phyloP scores from a whole-genome alignment of 176 grass and related monocot genomes.

The Ensete ventricosum region DNA sequence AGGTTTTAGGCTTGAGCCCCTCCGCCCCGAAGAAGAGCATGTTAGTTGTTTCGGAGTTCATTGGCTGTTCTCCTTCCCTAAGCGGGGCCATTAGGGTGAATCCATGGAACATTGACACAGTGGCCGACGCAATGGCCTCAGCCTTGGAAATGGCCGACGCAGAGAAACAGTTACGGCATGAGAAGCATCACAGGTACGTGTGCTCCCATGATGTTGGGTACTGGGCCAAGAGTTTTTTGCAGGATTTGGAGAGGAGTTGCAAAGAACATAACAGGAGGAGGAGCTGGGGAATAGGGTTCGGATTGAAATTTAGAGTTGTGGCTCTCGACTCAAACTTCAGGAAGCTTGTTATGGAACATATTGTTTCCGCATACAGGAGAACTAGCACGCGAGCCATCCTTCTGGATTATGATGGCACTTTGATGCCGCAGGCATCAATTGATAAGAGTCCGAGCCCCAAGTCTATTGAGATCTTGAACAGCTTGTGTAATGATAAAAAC shows the following conservation, averaged over 20 bases:
- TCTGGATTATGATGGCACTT: slow-evolving; percentile 78
- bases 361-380: slow-evolving; percentile 76
- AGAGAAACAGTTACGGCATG: slow-evolving; percentile 70
- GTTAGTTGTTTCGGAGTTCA: slow-evolving; percentile 84
- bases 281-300: slow-evolving; percentile 88
- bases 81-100: slow-evolving; percentile 78
- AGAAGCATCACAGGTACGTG: slow-evolving; percentile 83
- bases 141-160: slow-evolving; percentile 61
- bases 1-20: slow-evolving; percentile 38
- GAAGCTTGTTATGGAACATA: slow-evolving; percentile 70
- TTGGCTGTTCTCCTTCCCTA: slow-evolving; percentile 83
- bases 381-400: slow-evolving; percentile 42
- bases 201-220: slow-evolving; percentile 85
- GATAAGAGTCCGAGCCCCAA: slow-evolving; percentile 54
- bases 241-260: slow-evolving; percentile 74
- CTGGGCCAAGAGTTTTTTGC: slow-evolving; percentile 92
- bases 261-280: slow-evolving; percentile 63
- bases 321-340: slow-evolving; percentile 83
- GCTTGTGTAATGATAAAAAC: slow-evolving; percentile 53
- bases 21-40: slow-evolving; percentile 64
- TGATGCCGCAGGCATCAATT: slow-evolving; percentile 73
- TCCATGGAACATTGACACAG: slow-evolving; percentile 87
- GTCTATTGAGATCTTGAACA: slow-evolving; percentile 61
- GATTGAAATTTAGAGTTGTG: slow-evolving; percentile 72
- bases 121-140: slow-evolving; percentile 78